Conservation (phyloP, 2,329 filamentous ascomycete species). For the Fusarium nurragi region DNA sequence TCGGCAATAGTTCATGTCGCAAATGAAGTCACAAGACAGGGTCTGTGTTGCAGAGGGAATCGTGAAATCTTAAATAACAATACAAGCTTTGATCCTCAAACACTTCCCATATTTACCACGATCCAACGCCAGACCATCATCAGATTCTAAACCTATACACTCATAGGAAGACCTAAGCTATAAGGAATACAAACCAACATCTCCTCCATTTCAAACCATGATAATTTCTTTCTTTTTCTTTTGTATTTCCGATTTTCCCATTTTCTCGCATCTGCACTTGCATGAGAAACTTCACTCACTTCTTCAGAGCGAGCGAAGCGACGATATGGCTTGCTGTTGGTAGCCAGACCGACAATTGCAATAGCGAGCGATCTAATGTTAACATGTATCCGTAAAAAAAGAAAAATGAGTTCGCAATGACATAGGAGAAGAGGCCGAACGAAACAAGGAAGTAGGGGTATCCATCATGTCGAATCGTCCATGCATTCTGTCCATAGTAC, state of each 20-base stretch:
- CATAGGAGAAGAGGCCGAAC: conserved; percentile 37
- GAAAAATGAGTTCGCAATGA: conserved; percentile 34
- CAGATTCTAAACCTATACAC: conserved; percentile 52
- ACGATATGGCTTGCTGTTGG: conserved; percentile 30
- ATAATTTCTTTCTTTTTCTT: conserved; percentile 23
- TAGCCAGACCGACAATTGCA: conserved; percentile 42
- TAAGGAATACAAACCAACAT: conserved; percentile 20
- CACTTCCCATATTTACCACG: conserved; percentile 23
- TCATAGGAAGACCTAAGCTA: conserved; percentile 28
- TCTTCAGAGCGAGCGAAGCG: conserved; percentile 3
- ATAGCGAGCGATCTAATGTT: conserved; percentile 18
- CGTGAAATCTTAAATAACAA: conserved; percentile 4
- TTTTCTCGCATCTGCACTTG: conserved; percentile 20
- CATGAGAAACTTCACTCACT: conserved; percentile 13
- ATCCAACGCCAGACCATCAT: conserved; percentile 56
- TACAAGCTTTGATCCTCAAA: conserved; percentile 27
- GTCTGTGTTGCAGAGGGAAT: neutral
- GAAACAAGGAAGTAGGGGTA: conserved; percentile 50
- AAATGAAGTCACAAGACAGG: neutral
- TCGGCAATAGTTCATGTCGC: neutral
- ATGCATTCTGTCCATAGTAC: conserved; percentile 55
- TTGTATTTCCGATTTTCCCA: conserved; percentile 23
- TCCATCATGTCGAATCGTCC: conserved; percentile 57
- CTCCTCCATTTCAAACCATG: conserved; percentile 34
- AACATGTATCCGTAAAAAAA: conserved; percentile 34